Percentiles rank a stretch among this genome's conserved stretches.
Conservation (phyloP, 129 eudicot species). For the Sambucus nigra region DNA sequence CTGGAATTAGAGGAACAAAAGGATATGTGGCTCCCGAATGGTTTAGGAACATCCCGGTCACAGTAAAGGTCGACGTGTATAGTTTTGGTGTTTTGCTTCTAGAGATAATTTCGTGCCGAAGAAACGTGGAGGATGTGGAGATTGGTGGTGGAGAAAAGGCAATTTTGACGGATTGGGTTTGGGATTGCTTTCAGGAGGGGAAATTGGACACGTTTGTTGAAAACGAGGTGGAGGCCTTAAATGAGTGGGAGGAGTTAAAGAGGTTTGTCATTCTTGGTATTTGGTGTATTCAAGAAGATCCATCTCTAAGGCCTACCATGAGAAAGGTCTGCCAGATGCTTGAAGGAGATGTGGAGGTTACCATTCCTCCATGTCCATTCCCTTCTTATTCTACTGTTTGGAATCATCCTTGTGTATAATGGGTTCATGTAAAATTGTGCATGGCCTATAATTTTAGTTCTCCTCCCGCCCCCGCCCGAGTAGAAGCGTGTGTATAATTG, state of each 20-base stretch:
- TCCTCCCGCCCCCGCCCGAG: too few species aligned
- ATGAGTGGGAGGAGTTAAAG: conserved; percentile 17
- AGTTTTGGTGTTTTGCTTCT: conserved; percentile 21
- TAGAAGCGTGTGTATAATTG: too few species aligned
- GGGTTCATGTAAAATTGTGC: too few species aligned
- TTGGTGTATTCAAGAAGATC: too few species aligned
- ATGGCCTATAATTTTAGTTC: too few species aligned
- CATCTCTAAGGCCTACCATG: conserved; percentile 67
- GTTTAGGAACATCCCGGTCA: too few species aligned
- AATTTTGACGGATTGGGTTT: conserved; percentile 18
- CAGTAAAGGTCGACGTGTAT: conserved; percentile 28
- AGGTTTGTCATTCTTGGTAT: conserved; percentile 40
- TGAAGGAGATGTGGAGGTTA: conserved; percentile 34
- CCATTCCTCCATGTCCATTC: conserved; percentile 29
- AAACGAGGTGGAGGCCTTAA: conserved; percentile 9
- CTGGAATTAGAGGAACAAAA: conserved; percentile 22
- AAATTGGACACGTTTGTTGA: conserved; percentile 5
- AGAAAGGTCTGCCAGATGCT: conserved; percentile 39
- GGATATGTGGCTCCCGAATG: too few species aligned
- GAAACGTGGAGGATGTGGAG: not conserved
- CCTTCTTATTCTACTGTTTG: conserved; percentile 5
- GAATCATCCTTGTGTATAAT: too few species aligned
- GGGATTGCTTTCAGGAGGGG: conserved; percentile 16
- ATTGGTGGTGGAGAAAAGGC: conserved; percentile 1
- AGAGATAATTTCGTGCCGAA: conserved; percentile 21